Percentiles rank a stretch among this genome's conserved stretches.
Conservation (phyloP, 129 eudicot species). For the Saposhnikovia divaricata region DNA sequence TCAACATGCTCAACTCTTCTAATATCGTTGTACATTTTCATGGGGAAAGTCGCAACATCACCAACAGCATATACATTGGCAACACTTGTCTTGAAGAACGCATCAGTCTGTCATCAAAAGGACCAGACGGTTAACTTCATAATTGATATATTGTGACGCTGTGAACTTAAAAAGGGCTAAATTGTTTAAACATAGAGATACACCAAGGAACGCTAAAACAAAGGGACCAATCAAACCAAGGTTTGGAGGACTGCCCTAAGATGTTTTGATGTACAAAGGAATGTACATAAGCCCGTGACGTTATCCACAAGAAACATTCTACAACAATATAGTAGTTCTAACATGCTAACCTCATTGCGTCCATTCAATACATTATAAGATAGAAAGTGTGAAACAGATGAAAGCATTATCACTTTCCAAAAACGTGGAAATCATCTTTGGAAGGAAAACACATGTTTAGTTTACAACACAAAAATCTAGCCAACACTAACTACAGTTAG, state of each 20-base stretch:
- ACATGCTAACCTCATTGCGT: not conserved
- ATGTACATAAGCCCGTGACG: not conserved
- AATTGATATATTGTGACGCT: not conserved
- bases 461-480: not conserved
- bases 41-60: constrained; percentile 98
- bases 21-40: constrained; percentile 72
- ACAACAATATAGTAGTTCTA: not conserved
- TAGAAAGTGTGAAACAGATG: not conserved
- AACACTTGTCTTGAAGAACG: constrained; percentile 72
- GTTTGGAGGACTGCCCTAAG: not conserved
- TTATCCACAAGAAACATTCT: not conserved
- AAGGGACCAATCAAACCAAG: not conserved
- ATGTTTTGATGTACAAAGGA: not conserved
- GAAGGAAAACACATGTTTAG: not conserved
- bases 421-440: not conserved
- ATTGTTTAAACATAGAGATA: not conserved
- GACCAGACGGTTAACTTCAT: constrained; percentile 3
- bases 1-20: constrained; percentile 99
- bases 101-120: constrained; percentile 68
- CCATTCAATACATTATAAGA: not conserved
- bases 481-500: not conserved
- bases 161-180: not conserved
- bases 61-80: constrained; percentile 97
- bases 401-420: not conserved
- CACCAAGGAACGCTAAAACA: not conserved